A percentile compares a stretch with the other conserved stretches of the same genome.
Evolutionary conservation across 129 eudicot species (phyloP).

Genomic region (Oenanthe sinensis): DNA sequence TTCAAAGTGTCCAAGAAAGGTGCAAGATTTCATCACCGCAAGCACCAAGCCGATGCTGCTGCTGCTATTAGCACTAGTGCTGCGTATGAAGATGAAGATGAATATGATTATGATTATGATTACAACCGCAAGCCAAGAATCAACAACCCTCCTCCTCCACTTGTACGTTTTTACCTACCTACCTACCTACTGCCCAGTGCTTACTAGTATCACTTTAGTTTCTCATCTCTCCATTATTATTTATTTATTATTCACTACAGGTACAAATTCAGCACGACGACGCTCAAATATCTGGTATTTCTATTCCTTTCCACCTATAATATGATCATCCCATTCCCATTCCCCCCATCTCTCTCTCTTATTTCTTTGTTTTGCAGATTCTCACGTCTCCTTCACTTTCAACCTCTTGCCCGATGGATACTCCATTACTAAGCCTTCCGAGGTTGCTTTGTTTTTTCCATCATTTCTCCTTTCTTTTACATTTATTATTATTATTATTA

Average conservation of each 20-base stretch:
- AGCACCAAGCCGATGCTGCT: slow-evolving; percentile 20
- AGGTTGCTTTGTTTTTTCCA: slow-evolving; percentile 37
- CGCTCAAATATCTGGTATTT: slow-evolving; percentile 39
- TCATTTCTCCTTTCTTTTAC: neutral
- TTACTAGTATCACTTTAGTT: no score
- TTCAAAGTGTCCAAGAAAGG: slow-evolving; percentile 70
- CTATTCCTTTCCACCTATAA: neutral
- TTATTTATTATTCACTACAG: neutral
- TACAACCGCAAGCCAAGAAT: no score
- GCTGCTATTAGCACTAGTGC: neutral
- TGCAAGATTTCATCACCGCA: slow-evolving; percentile 41
- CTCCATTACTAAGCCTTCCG: slow-evolving; percentile 59
- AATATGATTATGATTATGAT: no score
- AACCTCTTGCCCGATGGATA: slow-evolving; percentile 82
- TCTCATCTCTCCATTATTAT: slow-evolving; percentile 10
- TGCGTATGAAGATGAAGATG: slow-evolving; percentile 10
- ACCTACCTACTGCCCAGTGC: no score
- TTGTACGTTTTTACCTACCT: no score
- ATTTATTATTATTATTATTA: no score
- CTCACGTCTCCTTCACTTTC: slow-evolving; percentile 66
- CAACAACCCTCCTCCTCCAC: no score
- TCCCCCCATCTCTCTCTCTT: neutral
- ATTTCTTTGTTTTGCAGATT: slow-evolving; percentile 29
- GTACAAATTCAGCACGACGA: slow-evolving; percentile 33
- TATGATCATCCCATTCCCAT: neutral